Conservation (phyloP, 495 filamentous ascomycete genomes). For the Neurospora sp. region DNA sequence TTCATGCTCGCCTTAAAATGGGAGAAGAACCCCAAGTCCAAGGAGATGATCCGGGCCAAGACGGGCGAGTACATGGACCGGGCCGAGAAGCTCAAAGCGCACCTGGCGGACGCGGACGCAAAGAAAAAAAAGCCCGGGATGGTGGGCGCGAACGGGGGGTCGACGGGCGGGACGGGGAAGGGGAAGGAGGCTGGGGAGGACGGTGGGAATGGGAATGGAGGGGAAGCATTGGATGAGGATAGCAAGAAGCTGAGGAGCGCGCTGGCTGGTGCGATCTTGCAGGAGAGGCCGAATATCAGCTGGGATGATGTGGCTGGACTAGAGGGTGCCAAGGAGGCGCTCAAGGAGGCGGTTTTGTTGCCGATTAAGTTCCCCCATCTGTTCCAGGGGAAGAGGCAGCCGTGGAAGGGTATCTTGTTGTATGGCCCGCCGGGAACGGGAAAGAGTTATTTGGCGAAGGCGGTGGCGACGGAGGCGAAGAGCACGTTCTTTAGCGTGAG, state of each 20-base stretch:
- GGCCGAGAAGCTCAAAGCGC: constrained; percentile 91
- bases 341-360: constrained; percentile 94
- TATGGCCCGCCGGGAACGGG: constrained; percentile 96
- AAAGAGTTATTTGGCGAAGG: constrained; percentile 94
- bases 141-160: constrained; percentile 77
- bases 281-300: constrained; percentile 86
- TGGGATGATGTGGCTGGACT: constrained; percentile 99
- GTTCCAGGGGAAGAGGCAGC: constrained; percentile 92
- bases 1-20: constrained; percentile 97
- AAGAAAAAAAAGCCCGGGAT: constrained; percentile 65
- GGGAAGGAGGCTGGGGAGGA: constrained; percentile 38
- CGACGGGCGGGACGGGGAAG: constrained; percentile 50
- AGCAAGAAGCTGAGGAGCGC: constrained; percentile 89
- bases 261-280: constrained; percentile 81
- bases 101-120: constrained; percentile 65
- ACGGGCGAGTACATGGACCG: constrained; percentile 95
- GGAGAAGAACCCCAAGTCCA: constrained; percentile 94
- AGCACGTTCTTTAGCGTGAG: constrained; percentile 99
- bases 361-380: constrained; percentile 98
- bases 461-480: constrained; percentile 95
- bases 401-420: constrained; percentile 95
- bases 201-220: constrained; percentile 35
- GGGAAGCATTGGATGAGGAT: constrained; percentile 71
- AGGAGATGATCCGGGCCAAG: constrained; percentile 93
- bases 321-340: constrained; percentile 87